phyloP scores from a whole-genome alignment of 1,284 basidiomycete genomes.

The Tranzscheliella williamsii region DNA sequence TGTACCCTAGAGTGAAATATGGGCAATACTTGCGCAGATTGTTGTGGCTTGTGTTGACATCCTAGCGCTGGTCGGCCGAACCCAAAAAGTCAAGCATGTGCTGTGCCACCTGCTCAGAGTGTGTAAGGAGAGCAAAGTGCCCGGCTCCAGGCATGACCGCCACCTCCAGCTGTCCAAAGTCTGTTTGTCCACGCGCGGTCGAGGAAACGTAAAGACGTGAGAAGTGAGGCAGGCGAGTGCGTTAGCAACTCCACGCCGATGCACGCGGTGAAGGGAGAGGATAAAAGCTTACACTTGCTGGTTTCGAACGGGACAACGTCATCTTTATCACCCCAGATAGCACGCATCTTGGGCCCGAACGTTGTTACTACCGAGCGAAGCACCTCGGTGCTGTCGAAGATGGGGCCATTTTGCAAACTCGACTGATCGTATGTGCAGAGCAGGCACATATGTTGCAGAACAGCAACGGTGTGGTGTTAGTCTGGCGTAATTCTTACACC shows the following conservation, averaged over 20 bases:
- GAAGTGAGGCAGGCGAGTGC: neutral
- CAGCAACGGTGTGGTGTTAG: no score
- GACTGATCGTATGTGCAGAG: slow-evolving; percentile 3
- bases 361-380: slow-evolving; percentile 11
- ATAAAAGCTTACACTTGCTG: slow-evolving; percentile 12
- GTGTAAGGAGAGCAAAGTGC: slow-evolving; percentile 27
- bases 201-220: neutral
- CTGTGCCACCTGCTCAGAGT: slow-evolving; percentile 25
- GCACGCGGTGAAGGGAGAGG: neutral
- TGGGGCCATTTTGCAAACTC: slow-evolving; percentile 28
- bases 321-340: slow-evolving; percentile 42
- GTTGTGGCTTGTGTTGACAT: slow-evolving; percentile 4
- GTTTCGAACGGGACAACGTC: slow-evolving; percentile 34
- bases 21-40: no score
- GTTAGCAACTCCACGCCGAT: no score
- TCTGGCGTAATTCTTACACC: no score
- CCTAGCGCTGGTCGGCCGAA: neutral
- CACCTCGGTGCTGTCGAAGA: slow-evolving; percentile 23
- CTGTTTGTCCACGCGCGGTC: no score
- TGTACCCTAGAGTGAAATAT: no score
- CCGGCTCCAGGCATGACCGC: slow-evolving; percentile 24
- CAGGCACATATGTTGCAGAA: neutral
- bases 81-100: slow-evolving; percentile 37
- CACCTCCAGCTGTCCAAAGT: slow-evolving; percentile 38
- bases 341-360: slow-evolving; percentile 17